phyloP scores from a whole-genome alignment of 2,329 filamentous ascomycete genomes.

The Sarocladium oryzae region DNA sequence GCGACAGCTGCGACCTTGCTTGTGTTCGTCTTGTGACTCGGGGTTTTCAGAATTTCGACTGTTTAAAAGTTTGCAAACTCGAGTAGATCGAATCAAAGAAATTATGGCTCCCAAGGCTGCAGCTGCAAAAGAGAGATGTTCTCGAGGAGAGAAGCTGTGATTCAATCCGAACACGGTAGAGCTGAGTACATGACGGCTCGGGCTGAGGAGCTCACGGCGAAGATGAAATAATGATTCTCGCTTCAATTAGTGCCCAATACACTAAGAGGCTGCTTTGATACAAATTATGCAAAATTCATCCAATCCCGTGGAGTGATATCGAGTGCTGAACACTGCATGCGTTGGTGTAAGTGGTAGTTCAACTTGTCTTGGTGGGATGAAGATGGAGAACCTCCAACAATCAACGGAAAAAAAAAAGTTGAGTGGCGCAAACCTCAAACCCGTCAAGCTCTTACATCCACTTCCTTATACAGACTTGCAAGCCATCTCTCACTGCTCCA shows the following conservation, averaged over 20 bases:
- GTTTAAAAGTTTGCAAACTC: background rate
- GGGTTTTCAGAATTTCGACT: background rate
- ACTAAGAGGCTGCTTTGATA: too few species aligned
- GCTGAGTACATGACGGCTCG: background rate
- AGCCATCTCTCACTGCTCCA: background rate
- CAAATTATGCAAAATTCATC: too few species aligned
- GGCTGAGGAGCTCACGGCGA: background rate
- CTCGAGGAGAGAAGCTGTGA: background rate
- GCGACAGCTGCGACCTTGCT: slow-evolving; percentile 24
- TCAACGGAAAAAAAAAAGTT: slow-evolving; percentile 1
- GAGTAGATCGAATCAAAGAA: background rate
- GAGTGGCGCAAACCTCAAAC: background rate
- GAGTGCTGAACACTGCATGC: too few species aligned
- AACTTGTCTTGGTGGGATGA: background rate
- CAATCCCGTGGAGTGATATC: too few species aligned
- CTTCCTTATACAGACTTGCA: background rate
- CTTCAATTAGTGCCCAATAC: too few species aligned
- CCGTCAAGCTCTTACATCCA: background rate
- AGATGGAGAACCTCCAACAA: background rate
- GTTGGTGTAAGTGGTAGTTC: too few species aligned
- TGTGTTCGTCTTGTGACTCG: slow-evolving; percentile 8
- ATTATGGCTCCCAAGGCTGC: background rate
- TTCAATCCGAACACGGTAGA: background rate
- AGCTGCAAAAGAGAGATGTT: background rate
- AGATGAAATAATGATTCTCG: background rate